phyloP scores from a whole-genome alignment of 176 grass and related monocot genomes.

The Bonia amplexicaulis region DNA sequence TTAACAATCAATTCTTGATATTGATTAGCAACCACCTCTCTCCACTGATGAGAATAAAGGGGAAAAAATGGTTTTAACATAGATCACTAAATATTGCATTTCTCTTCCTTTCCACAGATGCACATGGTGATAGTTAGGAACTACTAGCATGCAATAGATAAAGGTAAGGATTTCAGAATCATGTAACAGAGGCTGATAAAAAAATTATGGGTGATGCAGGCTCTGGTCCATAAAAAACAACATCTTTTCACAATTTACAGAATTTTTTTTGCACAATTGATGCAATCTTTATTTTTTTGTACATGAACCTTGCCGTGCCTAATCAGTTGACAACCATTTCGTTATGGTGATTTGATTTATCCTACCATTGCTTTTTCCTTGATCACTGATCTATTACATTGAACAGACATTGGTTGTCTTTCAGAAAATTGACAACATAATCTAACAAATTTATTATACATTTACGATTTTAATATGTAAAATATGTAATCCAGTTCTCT shows the following conservation, averaged over 20 bases:
- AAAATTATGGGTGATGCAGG: neutral
- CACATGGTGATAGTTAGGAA: neutral
- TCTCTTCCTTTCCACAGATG: neutral
- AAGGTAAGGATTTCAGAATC: neutral
- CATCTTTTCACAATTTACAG: neutral
- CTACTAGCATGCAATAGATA: neutral
- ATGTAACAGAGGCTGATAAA: neutral
- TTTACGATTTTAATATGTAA: neutral
- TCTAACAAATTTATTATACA: neutral
- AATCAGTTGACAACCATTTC: neutral
- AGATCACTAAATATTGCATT: neutral
- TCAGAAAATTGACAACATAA: constrained; percentile 8
- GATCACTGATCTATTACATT: constrained; percentile 6
- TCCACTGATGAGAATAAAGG: constrained; percentile 59
- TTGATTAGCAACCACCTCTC: constrained; percentile 49
- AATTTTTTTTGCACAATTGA: neutral
- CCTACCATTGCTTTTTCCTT: neutral
- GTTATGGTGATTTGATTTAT: constrained; percentile 2
- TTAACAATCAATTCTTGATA: constrained; percentile 57
- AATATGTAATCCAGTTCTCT: neutral
- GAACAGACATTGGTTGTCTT: neutral
- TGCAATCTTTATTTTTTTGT: neutral
- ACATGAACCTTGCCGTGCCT: neutral
- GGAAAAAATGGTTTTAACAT: neutral
- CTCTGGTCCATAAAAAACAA: neutral